Percentiles rank a stretch among this genome's conserved stretches.
phyloP scores from a whole-genome alignment of 2,329 filamentous ascomycete species.

The Calonectria henricotiae region DNA sequence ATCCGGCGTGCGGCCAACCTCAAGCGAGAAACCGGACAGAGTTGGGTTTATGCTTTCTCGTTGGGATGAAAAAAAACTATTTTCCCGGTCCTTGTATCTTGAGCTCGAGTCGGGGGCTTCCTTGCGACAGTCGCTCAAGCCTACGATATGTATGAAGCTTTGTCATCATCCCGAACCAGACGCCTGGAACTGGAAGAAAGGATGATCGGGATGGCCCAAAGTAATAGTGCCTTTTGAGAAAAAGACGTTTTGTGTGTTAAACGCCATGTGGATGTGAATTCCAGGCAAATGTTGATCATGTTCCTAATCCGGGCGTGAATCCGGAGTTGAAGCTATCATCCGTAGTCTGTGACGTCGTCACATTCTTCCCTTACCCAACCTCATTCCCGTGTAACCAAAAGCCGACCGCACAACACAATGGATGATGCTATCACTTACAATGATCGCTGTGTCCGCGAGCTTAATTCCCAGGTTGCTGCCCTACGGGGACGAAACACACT shows the following conservation, averaged over 20 bases:
- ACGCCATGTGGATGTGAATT: constrained; percentile 20
- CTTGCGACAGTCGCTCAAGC: constrained; percentile 10
- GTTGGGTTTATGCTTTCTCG: constrained; percentile 32
- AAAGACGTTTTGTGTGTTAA: constrained; percentile 29
- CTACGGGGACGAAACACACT: background rate
- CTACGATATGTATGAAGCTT: background rate
- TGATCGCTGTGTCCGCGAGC: constrained; percentile 10
- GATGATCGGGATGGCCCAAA: background rate
- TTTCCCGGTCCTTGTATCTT: background rate
- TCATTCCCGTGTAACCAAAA: constrained; percentile 20
- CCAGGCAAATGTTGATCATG: constrained; percentile 21
- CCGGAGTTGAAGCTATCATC: constrained; percentile 3
- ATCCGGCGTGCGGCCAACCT: constrained; percentile 36
- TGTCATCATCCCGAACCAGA: constrained; percentile 16
- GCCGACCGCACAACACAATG: constrained; percentile 12
- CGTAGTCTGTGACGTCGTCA: constrained; percentile 15
- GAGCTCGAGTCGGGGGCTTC: background rate
- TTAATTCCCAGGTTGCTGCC: constrained; percentile 3
- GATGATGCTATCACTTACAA: constrained; percentile 8
- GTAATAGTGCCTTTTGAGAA: background rate
- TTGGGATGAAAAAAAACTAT: constrained; percentile 22
- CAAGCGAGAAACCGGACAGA: constrained; percentile 41
- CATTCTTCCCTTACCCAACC: constrained; percentile 16
- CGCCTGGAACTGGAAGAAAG: background rate
- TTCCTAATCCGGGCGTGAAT: constrained; percentile 10